A percentile compares a stretch with the other conserved stretches of the same genome.
Evolutionary conservation across 441 rosid genomes (phyloP).

Genomic region (California macrophylla): DNA sequence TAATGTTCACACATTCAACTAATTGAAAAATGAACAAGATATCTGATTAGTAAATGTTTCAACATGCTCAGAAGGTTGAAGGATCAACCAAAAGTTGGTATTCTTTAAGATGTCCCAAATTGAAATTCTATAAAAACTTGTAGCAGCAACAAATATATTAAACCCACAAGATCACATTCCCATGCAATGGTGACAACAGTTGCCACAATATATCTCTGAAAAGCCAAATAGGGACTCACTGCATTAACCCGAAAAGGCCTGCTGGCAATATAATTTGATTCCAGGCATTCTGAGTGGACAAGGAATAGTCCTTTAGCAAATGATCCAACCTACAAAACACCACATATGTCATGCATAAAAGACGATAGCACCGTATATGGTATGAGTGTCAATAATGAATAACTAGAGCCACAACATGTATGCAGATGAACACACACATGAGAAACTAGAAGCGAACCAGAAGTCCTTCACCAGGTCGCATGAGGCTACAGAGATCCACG

Average conservation of each 20-base stretch:
- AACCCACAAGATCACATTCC: not conserved
- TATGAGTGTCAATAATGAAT: conserved; percentile 3
- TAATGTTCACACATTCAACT: not conserved
- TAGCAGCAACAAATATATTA: not conserved
- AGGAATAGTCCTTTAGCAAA: conserved; percentile 89
- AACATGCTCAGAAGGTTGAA: too few species aligned
- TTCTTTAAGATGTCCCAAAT: not conserved
- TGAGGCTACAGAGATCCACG: conserved; percentile 88
- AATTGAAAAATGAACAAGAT: not conserved
- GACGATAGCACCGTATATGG: not conserved
- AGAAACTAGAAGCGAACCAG: conserved; percentile 38
- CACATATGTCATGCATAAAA: not conserved
- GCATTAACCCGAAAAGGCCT: conserved; percentile 90
- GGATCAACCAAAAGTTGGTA: not conserved
- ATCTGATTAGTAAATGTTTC: not conserved
- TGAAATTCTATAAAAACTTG: not conserved
- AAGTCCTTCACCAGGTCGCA: conserved; percentile 89
- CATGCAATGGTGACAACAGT: not conserved
- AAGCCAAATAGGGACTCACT: conserved; percentile 32
- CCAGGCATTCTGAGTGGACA: conserved; percentile 81
- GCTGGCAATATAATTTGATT: conserved; percentile 77
- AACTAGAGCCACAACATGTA: not conserved
- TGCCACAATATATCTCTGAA: not conserved
- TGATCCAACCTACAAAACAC: conserved; percentile 59
- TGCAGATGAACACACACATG: not conserved